Base-by-base conservation (phyloP, 2,329 filamentous ascomycete genomes). In the Xylariaceae sp. region DNA sequence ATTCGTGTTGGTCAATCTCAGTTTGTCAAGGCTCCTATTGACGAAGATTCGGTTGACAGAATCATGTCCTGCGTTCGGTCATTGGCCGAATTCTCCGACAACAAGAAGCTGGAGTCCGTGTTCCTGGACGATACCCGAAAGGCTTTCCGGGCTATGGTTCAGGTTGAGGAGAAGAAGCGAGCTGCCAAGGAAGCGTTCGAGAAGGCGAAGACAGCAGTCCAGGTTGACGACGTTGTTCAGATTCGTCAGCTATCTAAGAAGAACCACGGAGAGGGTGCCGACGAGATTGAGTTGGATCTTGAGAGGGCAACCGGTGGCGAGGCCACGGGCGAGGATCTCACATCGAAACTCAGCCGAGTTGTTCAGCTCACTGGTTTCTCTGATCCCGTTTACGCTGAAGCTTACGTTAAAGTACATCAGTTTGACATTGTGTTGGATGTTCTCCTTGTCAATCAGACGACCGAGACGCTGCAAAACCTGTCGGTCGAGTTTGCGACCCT, bases 401-500 rank as follows among this genome's bases (percentile, higher is more conserved):
- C 94, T 4, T 99, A 99, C 69, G 93, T 99, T 71, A 96, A 96
- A 74, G 93, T 99, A 8, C 92, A 97, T 74, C 94, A 99, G 74
- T 99, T 99, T 71, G 94, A 99, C 72, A 99, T 99, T 69, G 89
- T 99, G 13, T 82, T 99, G 30, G 94, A 99, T 71, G 94, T 99
- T 7, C 83, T 99, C 2, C 82, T 99, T 18, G 94, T 99, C 70
- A 99, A 99, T 75, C 94, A 99, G 76, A 97, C 94, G 0, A 90
- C 88, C 11, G 93, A 97, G 71, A 99, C 94, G 2, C 82, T 99
- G 23, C 94, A 97, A 74, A 99, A 99, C 70, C 82, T 99, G 37
- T 96, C 92, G 0, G 93, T 99, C 18, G 94, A 99, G 74, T 99
- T 99, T 72, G 94, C 94, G n/a, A 99, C 94, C 0, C 82, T 99